A percentile compares a stretch with the other conserved stretches of the same genome.
Conservation (phyloP, 257 asterid species). For the Nicotiana otophora region DNA sequence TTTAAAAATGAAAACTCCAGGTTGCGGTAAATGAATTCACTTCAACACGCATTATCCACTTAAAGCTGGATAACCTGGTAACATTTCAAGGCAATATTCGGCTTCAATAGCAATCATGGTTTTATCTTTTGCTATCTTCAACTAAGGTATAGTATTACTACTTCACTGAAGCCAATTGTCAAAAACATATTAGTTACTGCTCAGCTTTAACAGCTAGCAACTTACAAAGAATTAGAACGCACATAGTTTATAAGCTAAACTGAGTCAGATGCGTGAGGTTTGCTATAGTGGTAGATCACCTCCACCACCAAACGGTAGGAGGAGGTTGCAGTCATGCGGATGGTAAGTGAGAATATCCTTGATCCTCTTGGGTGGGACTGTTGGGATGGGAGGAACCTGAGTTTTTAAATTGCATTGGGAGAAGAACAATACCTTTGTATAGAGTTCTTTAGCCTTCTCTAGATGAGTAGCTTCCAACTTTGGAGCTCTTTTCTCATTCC, state of each 20-base stretch:
- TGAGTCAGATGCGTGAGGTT: not conserved
- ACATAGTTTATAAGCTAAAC: not conserved
- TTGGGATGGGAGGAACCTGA: constrained; percentile 5
- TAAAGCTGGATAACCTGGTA: not conserved
- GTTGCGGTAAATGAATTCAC: not conserved
- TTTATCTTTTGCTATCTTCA: not conserved
- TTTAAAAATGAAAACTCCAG: not conserved
- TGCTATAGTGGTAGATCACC: not conserved
- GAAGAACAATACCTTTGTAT: constrained; percentile 59
- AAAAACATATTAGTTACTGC: not conserved
- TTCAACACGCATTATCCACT: not conserved
- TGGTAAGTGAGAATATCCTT: not conserved
- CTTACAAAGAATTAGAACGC: not conserved
- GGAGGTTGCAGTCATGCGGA: not conserved
- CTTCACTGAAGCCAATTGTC: not conserved
- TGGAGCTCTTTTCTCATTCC: constrained; percentile 91
- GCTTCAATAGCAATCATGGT: not conserved
- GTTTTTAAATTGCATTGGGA: constrained; percentile 16
- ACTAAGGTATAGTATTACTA: not conserved
- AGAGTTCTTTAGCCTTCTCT: constrained; percentile 96
- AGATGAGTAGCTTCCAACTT: constrained; percentile 94
- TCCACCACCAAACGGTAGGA: constrained; percentile 3
- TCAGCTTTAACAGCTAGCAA: not conserved
- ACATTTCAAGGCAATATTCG: not conserved
- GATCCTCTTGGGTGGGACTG: not conserved